These are phyloP conservation scores for Aspergillus proliferans DNA, from an alignment of 2,329 filamentous ascomycete species.

Conservation along the genomic window DNA sequence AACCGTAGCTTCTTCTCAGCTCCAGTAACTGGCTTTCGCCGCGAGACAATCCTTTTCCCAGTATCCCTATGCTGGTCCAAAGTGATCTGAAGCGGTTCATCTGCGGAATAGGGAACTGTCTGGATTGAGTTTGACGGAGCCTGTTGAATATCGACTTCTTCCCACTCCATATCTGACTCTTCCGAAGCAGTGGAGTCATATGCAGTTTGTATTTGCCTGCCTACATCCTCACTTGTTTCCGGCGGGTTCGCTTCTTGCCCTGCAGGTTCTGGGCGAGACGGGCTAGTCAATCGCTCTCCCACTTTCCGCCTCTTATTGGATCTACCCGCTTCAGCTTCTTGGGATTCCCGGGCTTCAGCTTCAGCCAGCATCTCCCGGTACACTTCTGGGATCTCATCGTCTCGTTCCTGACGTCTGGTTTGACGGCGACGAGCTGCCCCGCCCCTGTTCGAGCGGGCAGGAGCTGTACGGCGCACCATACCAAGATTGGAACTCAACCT, in stretches of 20 bases:
- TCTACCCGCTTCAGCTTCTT: conserved; percentile 17
- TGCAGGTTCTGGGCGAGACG: conserved; percentile 1
- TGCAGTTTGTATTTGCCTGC: conserved; percentile 23
- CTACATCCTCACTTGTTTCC: conserved; percentile 6
- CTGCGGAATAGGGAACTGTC: conserved; percentile 10
- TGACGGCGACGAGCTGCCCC: conserved; percentile 7
- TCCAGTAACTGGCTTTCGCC: conserved; percentile 49
- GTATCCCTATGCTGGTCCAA: conserved; percentile 26
- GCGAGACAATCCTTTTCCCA: conserved; percentile 20
- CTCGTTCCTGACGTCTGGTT: conserved; percentile 6
- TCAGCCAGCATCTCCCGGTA: conserved; percentile 40
- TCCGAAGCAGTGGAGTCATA: conserved; percentile 44
- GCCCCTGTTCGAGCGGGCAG: conserved; percentile 11
- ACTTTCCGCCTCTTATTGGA: conserved; percentile 36
- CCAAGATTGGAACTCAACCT: no score
- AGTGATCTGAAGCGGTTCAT: conserved; percentile 32
- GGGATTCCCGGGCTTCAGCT: conserved; percentile 28
- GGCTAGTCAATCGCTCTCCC: conserved; percentile 17
- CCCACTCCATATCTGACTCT: conserved; percentile 59
- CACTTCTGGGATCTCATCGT: conserved; percentile 29
- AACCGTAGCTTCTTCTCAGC: conserved; percentile 58
- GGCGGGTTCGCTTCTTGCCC: conserved; percentile 9
- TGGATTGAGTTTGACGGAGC: conserved; percentile 17
- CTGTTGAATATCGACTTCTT: conserved; percentile 50
- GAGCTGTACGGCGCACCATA: conserved; percentile 17